Evolutionary conservation across 495 filamentous ascomycete species (phyloP).

Genomic region (Margaritispora aquatica): DNA sequence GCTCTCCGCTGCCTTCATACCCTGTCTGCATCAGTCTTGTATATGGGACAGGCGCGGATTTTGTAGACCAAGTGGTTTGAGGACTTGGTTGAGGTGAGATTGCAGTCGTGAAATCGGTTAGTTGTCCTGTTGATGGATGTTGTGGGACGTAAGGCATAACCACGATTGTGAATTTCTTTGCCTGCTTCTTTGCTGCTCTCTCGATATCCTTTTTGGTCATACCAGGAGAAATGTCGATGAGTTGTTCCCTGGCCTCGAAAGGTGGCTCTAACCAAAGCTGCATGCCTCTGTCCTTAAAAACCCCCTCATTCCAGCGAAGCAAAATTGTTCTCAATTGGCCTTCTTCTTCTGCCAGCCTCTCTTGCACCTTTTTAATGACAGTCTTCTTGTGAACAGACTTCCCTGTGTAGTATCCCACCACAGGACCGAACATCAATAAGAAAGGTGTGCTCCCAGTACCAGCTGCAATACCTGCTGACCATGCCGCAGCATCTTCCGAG

Average conservation of each 20-base stretch:
- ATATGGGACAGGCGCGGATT: not conserved
- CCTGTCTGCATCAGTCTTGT: not conserved
- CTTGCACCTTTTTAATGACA: constrained; percentile 14
- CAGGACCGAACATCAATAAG: constrained; percentile 14
- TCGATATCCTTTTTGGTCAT: constrained; percentile 2
- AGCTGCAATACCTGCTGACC: constrained; percentile 16
- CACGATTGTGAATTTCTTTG: constrained; percentile 10
- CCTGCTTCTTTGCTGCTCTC: constrained; percentile 12
- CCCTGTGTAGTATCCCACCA: constrained; percentile 16
- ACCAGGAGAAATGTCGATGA: not conserved
- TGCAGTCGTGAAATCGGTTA: not conserved
- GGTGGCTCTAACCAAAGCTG: constrained; percentile 21
- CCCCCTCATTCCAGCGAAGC: constrained; percentile 14
- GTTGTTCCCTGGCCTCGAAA: not conserved
- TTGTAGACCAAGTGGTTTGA: not conserved
- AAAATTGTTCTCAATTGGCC: constrained; percentile 13
- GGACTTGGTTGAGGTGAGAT: not conserved
- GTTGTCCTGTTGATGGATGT: not conserved
- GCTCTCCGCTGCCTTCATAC: not conserved
- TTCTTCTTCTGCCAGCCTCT: constrained; percentile 14
- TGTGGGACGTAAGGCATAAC: constrained; percentile 6
- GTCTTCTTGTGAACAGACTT: constrained; percentile 14
- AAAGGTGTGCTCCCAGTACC: constrained; percentile 8
- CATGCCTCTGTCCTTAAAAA: constrained; percentile 10
- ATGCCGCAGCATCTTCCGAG: constrained; percentile 17